A percentile compares a stretch with the other conserved stretches of the same genome.
phyloP scores from a whole-genome alignment of 768 basidiomycete species.

The Hebeloma cylindrosporum region DNA sequence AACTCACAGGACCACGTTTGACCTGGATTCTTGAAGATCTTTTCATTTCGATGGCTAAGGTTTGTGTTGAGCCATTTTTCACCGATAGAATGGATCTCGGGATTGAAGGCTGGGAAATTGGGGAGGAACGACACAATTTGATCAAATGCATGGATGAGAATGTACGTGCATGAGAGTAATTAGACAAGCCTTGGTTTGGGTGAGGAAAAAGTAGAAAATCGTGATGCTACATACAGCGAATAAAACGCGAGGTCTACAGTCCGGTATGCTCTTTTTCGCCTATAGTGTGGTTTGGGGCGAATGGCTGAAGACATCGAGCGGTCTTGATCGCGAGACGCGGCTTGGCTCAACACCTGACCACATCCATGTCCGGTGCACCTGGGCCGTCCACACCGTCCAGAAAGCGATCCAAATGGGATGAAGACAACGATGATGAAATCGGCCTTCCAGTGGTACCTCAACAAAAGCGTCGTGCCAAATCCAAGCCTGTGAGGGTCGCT shows the following conservation, averaged over 20 bases:
- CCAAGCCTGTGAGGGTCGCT: slow-evolving; percentile 33
- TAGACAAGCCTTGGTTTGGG: too few relatives aligned
- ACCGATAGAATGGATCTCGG: slow-evolving; percentile 12
- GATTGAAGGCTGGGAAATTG: slow-evolving; percentile 43
- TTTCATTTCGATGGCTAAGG: slow-evolving; percentile 67
- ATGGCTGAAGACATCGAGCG: too few relatives aligned
- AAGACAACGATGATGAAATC: slow-evolving; percentile 39
- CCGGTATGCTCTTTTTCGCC: too few relatives aligned
- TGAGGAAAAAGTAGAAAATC: too few relatives aligned
- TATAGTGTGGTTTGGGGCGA: too few relatives aligned
- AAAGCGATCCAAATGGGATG: slow-evolving; percentile 81
- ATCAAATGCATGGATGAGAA: slow-evolving; percentile 66
- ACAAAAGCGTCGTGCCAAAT: slow-evolving; percentile 56
- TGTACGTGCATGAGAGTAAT: too few relatives aligned
- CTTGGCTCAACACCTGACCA: neutral
- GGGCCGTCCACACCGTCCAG: slow-evolving; percentile 57
- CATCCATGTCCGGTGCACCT: slow-evolving; percentile 19
- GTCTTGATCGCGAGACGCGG: neutral
- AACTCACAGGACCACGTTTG: slow-evolving; percentile 83
- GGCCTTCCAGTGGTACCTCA: slow-evolving; percentile 37
- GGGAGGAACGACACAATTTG: slow-evolving; percentile 53
- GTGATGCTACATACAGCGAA: too few relatives aligned
- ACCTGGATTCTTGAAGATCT: slow-evolving; percentile 80
- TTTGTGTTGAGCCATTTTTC: slow-evolving; percentile 73
- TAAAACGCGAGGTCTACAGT: too few relatives aligned